Evolutionary conservation across 2,329 filamentous ascomycete species (phyloP), one percentile per base, ranked within the genome.

Genomic region (Ophiostoma triangulosporum): DNA sequence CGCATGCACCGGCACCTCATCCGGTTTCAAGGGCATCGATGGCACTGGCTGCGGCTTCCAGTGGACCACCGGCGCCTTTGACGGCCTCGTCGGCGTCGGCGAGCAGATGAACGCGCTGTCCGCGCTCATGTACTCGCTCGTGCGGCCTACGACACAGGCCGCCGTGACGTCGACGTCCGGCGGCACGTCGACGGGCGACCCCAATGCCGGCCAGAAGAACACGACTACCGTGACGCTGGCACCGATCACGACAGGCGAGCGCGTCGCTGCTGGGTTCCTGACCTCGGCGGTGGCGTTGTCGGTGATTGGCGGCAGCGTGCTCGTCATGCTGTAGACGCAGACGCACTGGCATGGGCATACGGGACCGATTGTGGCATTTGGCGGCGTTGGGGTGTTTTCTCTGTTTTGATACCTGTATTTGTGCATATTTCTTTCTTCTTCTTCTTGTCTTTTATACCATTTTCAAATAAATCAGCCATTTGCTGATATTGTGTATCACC

Each of bases 91-190:
- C 12, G 83, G 83, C 52, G 81, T 87, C 8, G 83, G 84, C 40
- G 73, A 84, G 64, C 80, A 86, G 70, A 84, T 87, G 75, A 81
- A 77, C 60, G 81, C 80, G 0, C 69, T 86, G 26, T 74, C 77
- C 26, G 75, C 82, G 12, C 68, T 87, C 58, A 79, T 80, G 65
- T 81, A 80, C 54, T 77, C 74, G 43, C 69, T 85, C 11, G 66
- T 80, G 38, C 64, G 70, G 48, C 64, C 69, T 40, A 63, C 65
- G n/a, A 60, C 57, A 14, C 12, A 48, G 14, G 57, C 57, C 1
- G 75, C 79, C 0, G 68, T 75, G 14, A 81, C 79, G 0, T 69
- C 70, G 0, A 63, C 68, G 3, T 76, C 73, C 1, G 83, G 82
- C 32, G 83, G 83, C 51, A 84, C 76, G 1, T 80, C 75, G 2